A percentile compares a stretch with the other conserved stretches of the same genome.
These are phyloP conservation scores for Sporothrix curviconia DNA, from an alignment of 2,329 filamentous ascomycete genomes.

Conservation along the genomic window DNA sequence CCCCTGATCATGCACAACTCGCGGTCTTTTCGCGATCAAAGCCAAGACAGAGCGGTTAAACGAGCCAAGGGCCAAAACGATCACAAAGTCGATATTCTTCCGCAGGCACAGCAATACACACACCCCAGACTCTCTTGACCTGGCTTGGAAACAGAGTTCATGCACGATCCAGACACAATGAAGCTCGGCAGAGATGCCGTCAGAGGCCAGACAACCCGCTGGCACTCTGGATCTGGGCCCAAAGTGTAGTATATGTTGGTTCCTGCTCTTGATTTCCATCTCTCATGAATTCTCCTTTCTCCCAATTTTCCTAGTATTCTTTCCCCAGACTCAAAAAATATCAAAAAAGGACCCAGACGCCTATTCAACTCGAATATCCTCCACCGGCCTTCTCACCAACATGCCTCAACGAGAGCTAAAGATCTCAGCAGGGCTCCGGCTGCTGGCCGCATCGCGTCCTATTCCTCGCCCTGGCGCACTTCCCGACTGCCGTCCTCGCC, in stretches of 20 bases:
- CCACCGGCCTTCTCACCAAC: neutral
- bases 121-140: neutral
- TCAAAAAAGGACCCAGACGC: neutral
- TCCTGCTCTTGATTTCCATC: neutral
- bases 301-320: neutral
- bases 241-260: neutral
- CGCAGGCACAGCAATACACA: neutral
- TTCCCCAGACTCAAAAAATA: neutral
- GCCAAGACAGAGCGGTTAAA: too few relatives aligned
- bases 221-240: too few relatives aligned
- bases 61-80: too few relatives aligned
- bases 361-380: too few relatives aligned
- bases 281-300: neutral
- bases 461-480: neutral
- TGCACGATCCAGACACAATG: neutral
- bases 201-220: too few relatives aligned
- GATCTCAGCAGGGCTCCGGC: too few relatives aligned
- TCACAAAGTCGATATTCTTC: neutral
- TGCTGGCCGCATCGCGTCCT: too few relatives aligned
- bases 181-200: neutral
- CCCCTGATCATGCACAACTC: constrained; percentile 1
- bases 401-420: neutral
- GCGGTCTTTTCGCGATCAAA: too few relatives aligned
- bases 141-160: neutral
- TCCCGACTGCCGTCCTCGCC: neutral